phyloP scores from a whole-genome alignment of 2,329 filamentous ascomycete species.

The Fusarium beomiforme region DNA sequence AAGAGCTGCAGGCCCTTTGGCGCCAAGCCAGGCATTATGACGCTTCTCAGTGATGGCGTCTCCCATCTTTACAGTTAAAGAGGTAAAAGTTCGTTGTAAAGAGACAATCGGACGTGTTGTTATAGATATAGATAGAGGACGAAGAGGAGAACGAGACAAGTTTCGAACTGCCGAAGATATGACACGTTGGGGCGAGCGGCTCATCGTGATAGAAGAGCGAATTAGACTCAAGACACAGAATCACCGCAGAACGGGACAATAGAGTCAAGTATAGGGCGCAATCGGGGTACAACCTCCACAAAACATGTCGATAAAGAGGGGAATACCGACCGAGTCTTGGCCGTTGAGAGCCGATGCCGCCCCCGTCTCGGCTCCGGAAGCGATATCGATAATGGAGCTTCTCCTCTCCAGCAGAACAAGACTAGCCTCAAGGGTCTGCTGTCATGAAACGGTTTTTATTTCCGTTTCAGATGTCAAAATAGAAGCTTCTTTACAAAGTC shows the following conservation, averaged over 20 bases:
- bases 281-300: conserved; percentile 15
- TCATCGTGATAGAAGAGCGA: conserved; percentile 18
- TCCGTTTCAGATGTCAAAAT: not conserved
- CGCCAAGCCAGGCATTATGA: conserved; percentile 51
- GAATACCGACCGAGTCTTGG: conserved; percentile 13
- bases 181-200: conserved; percentile 7
- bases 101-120: not conserved
- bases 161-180: not conserved
- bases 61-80: conserved; percentile 28
- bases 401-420: not conserved
- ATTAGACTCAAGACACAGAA: not conserved
- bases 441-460: not conserved
- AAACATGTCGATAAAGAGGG: conserved; percentile 19
- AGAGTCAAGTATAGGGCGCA: not conserved
- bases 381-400: conserved; percentile 1
- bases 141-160: not conserved
- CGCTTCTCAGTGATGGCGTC: conserved; percentile 18
- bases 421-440: not conserved
- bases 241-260: conserved; percentile 15
- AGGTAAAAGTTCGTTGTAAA: conserved; percentile 17
- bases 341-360: conserved; percentile 19
- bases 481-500: not conserved
- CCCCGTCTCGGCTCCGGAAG: conserved; percentile 26
- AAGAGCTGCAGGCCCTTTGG: conserved; percentile 50
- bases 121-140: not conserved